These are phyloP conservation scores for Dillenia suffruticosa DNA, from an alignment of 164 flowering plant genomes.

Conservation along the genomic window DNA sequence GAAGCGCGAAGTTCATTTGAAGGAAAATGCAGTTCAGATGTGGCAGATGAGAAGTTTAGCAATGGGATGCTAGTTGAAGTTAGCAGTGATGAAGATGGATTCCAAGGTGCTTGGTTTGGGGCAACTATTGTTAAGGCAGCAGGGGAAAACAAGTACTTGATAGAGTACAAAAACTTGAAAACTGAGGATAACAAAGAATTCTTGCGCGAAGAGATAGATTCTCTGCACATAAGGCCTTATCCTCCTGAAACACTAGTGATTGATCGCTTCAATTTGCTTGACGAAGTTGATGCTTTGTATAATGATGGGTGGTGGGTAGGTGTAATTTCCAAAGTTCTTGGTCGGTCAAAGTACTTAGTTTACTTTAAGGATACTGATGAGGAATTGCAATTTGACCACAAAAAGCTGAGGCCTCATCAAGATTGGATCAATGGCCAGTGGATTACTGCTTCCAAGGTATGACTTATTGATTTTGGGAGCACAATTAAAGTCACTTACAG, in stretches of 20 bases:
- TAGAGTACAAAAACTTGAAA: constrained; percentile 56
- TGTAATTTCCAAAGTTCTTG: constrained; percentile 48
- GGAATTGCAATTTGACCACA: constrained; percentile 40
- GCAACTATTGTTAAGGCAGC: constrained; percentile 44
- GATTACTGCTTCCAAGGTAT: constrained; percentile 54
- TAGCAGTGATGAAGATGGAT: constrained; percentile 84
- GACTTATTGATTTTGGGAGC: background rate
- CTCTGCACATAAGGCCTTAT: constrained; percentile 50
- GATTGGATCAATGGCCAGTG: constrained; percentile 79
- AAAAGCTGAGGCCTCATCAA: constrained; percentile 60
- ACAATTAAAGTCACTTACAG: no score
- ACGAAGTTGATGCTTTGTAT: constrained; percentile 77
- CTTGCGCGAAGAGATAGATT: constrained; percentile 54
- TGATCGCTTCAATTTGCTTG: constrained; percentile 28
- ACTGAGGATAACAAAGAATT: constrained; percentile 56
- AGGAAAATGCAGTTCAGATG: constrained; percentile 9
- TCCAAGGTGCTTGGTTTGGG: constrained; percentile 67
- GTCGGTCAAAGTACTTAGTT: constrained; percentile 38
- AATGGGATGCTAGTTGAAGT: constrained; percentile 62
- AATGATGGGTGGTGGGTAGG: constrained; percentile 97
- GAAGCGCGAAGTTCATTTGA: background rate
- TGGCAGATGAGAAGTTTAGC: constrained; percentile 13
- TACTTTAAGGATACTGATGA: constrained; percentile 52
- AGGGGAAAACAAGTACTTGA: constrained; percentile 34
- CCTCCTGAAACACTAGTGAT: constrained; percentile 42